Percentiles rank a stretch among this genome's conserved stretches.
phyloP scores from a whole-genome alignment of 2,329 filamentous ascomycete genomes.

The Fonsecaea pugnacius region DNA sequence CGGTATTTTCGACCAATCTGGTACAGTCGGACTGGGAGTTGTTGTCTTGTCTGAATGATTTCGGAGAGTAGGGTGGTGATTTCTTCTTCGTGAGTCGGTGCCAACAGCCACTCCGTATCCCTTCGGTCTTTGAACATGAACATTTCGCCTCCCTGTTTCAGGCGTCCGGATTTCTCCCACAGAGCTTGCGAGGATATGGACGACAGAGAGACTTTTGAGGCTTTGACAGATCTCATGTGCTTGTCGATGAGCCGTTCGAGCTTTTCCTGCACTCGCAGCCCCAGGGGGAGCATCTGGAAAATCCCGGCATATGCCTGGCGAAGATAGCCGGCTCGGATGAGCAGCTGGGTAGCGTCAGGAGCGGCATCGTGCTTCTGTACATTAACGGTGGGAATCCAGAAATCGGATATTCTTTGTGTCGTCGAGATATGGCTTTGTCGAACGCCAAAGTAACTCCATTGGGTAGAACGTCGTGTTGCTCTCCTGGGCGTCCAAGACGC shows the following conservation, averaged over 20 bases:
- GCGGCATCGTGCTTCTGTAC: conserved; percentile 32
- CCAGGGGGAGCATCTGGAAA: conserved; percentile 88
- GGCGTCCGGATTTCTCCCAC: conserved; percentile 81
- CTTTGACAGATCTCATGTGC: conserved; percentile 77
- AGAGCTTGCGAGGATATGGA: conserved; percentile 82
- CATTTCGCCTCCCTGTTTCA: conserved; percentile 78
- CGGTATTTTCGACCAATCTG: conserved; percentile 95
- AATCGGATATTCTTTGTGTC: conserved; percentile 30
- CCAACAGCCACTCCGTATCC: conserved; percentile 72
- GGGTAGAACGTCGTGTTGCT: not conserved
- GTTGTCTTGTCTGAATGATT: conserved; percentile 78
- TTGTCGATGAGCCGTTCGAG: conserved; percentile 83
- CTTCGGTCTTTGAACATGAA: conserved; percentile 75
- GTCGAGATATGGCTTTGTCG: conserved; percentile 23
- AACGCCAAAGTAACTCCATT: not conserved
- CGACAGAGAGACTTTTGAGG: conserved; percentile 80
- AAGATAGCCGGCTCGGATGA: conserved; percentile 68
- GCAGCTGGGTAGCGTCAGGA: conserved; percentile 32
- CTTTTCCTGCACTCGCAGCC: conserved; percentile 84
- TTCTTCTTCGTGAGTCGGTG: conserved; percentile 96
- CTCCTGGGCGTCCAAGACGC: conserved; percentile 10
- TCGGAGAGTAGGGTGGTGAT: conserved; percentile 80
- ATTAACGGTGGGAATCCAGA: conserved; percentile 35
- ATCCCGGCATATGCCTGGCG: conserved; percentile 85
- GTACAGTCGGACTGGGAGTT: conserved; percentile 83